Evolutionary conservation across 2,329 filamentous ascomycete species (phyloP).

Genomic region (Fusarium circinatum): DNA sequence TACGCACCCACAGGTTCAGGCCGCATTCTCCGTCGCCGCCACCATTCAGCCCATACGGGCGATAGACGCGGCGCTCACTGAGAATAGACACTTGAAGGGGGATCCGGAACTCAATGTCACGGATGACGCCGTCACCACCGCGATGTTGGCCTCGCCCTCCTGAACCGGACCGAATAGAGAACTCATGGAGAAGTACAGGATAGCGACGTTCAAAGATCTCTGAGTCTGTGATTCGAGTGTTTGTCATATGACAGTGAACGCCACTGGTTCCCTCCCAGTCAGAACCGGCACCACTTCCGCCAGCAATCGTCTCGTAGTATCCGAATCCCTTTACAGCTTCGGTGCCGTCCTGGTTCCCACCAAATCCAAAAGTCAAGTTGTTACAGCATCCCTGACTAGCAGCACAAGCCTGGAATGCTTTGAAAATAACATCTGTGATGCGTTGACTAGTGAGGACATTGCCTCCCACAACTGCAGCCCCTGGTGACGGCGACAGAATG

Average conservation of each 20-base stretch:
- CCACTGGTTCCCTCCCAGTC: constrained; percentile 56
- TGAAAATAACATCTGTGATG: constrained; percentile 61
- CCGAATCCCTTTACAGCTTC: constrained; percentile 55
- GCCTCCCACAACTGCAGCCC: constrained; percentile 83
- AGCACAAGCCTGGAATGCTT: constrained; percentile 82
- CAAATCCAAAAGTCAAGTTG: constrained; percentile 85
- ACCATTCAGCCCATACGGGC: constrained; percentile 77
- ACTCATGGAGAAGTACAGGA: constrained; percentile 77
- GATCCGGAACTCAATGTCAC: constrained; percentile 83
- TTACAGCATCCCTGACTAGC: constrained; percentile 85
- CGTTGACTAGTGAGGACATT: constrained; percentile 70
- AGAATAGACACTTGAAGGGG: constrained; percentile 82
- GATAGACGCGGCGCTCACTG: constrained; percentile 80
- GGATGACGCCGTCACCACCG: constrained; percentile 78
- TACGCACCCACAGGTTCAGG: constrained; percentile 87
- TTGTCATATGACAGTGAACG: constrained; percentile 71
- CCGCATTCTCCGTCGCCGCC: constrained; percentile 83
- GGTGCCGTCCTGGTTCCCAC: constrained; percentile 53
- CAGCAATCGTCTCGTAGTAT: constrained; percentile 70
- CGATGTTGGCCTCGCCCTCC: constrained; percentile 72
- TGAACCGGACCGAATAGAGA: constrained; percentile 70
- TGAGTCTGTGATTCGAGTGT: constrained; percentile 76
- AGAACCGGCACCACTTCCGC: constrained; percentile 76
- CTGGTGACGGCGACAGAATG: constrained; percentile 79
- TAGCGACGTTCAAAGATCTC: constrained; percentile 64